Percentiles rank a stretch among this genome's conserved stretches.
Evolutionary conservation across 352 stramenopile species (phyloP).

Genomic region (Globisporangium nunn): DNA sequence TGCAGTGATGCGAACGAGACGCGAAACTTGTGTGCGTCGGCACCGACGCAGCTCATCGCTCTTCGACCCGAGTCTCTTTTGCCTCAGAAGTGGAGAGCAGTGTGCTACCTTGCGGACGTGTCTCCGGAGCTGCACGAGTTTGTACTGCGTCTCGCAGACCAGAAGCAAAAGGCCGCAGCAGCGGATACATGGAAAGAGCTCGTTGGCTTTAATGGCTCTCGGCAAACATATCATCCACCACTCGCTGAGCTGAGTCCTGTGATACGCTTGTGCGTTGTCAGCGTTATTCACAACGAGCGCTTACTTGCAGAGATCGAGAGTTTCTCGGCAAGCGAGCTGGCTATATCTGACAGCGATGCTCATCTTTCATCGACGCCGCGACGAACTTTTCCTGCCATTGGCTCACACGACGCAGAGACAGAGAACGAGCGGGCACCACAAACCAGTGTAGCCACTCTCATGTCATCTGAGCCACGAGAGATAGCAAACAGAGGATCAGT

Average conservation of each 20-base stretch:
- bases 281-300: conserved; percentile 15
- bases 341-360: neutral
- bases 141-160: conserved; percentile 14
- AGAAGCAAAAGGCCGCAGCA: neutral
- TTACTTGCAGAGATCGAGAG: conserved; percentile 26
- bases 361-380: neutral
- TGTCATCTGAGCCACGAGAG: neutral
- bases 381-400: neutral
- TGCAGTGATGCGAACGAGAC: conserved; percentile 6
- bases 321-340: conserved; percentile 8
- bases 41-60: conserved; percentile 12
- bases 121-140: conserved; percentile 22
- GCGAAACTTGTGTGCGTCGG: conserved; percentile 3
- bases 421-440: neutral
- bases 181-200: conserved; percentile 18
- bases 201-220: neutral
- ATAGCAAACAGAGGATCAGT: neutral
- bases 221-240: neutral
- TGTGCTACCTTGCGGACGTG: conserved; percentile 26
- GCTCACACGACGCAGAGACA: neutral
- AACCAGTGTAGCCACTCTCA: neutral
- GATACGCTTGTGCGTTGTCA: conserved; percentile 20
- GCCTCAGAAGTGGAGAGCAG: conserved; percentile 13
- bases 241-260: conserved; percentile 6
- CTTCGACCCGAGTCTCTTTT: conserved; percentile 18